These are phyloP conservation scores for Chytridium lagenaria DNA, from an alignment of 371 early-diverging fungal species.

Conservation along the genomic window DNA sequence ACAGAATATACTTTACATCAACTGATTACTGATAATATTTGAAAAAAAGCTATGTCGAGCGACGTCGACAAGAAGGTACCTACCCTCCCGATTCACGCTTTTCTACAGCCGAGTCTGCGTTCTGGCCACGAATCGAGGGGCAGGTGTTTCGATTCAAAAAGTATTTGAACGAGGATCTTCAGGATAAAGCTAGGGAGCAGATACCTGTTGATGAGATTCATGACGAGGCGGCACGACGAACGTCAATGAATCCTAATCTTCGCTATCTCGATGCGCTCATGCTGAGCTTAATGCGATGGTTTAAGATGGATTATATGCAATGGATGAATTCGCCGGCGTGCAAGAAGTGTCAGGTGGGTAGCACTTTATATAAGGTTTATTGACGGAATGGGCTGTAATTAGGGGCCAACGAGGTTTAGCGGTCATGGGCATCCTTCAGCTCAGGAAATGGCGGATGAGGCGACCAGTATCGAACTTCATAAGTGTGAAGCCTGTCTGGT, in stretches of 20 bases:
- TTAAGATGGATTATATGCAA: conserved; percentile 60
- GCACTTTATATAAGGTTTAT: not conserved
- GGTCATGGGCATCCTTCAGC: conserved; percentile 52
- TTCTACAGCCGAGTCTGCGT: not conserved
- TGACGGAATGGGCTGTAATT: not conserved
- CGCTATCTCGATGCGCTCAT: conserved; percentile 38
- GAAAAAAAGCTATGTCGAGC: not conserved
- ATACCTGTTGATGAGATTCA: conserved; percentile 47
- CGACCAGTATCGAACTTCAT: conserved; percentile 66
- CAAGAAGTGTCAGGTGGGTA: conserved; percentile 55
- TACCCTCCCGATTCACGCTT: not conserved
- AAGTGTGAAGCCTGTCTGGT: conserved; percentile 56
- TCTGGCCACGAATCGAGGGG: conserved; percentile 3
- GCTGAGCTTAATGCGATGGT: conserved; percentile 44
- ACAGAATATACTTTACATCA: not conserved
- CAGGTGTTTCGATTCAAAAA: conserved; percentile 14
- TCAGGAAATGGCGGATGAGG: conserved; percentile 62
- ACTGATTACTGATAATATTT: not conserved
- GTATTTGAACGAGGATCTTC: conserved; percentile 18
- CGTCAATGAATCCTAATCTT: not conserved
- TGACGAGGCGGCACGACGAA: conserved; percentile 28
- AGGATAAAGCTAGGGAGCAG: conserved; percentile 27
- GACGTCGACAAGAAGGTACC: not conserved
- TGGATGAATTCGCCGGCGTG: conserved; percentile 74
- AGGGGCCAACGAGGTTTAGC: conserved; percentile 39